Base-by-base conservation (phyloP, 805 yeast genomes). In the Kodamaea nitidulidarum region DNA sequence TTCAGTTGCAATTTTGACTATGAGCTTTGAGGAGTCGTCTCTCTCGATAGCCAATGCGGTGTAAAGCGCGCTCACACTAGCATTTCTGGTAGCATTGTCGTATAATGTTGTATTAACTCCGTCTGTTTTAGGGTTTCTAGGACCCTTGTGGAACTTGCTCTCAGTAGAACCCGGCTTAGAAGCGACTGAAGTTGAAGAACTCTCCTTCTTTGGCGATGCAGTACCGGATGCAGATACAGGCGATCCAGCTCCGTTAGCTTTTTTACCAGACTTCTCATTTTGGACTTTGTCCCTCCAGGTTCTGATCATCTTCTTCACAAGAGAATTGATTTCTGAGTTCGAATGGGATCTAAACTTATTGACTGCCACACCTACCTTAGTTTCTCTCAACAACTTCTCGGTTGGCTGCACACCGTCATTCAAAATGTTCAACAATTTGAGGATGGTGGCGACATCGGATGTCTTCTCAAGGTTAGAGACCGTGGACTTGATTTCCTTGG, bases 341-440 rank as follows among this genome's bases (percentile, higher is more conserved):
- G 63, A 55, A 34, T 80, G 78, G 7, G 85, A 65, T 47, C 95
- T 78, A 53, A 84, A 78, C 61, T 87, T 88, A 66, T 93, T 93
- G 30, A 93, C 97, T 7, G 90, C 91, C 12, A 93, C 91, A 47
- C 98, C 98, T n/a, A 93, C 91, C 60, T 88, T 88, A 7, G 98
- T 93, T 54, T 91, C 95, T 53, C 97, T 76, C 37, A 91, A 70
- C 25, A 91, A 69, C 56, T 80, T 77, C 56, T 91, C 98, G 1
- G 95, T 81, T 7, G 98, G 96, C 49, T 71, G 69, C 38, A 88
- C 85, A 9, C 85, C 86, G 41, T 73, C 76, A 49, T 83, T 80
- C 44, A 91, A 66, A 16, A 75, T 69, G 31, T 70, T 74, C 47
- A 91, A 65, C 12, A 90, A 74, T 55, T 81, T 84, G 40, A 84